Evolutionary conservation across 2,329 filamentous ascomycete genomes (phyloP).

Genomic region (Fonsecaea nubica): DNA sequence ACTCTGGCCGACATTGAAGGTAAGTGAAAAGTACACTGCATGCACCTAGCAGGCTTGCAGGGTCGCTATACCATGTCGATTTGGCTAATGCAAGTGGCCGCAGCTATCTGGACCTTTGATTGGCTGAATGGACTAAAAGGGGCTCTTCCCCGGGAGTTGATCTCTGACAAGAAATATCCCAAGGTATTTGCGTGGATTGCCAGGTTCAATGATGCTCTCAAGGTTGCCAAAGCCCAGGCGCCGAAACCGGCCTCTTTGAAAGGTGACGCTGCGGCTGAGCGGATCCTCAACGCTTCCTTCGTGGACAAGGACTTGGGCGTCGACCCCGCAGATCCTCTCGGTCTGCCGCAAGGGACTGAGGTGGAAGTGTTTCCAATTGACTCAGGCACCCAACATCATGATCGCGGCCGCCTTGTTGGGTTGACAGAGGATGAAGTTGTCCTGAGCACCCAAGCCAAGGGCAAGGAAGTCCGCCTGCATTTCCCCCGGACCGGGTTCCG

Average conservation of each 20-base stretch:
- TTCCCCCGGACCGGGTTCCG: conserved; percentile 59
- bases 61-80: conserved; percentile 14
- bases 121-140: conserved; percentile 67
- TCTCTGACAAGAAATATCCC: conserved; percentile 63
- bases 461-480: conserved; percentile 61
- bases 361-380: conserved; percentile 70
- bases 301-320: conserved; percentile 55
- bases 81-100: conserved; percentile 33
- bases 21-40: conserved; percentile 40
- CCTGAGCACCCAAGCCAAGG: conserved; percentile 57
- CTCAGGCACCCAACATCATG: conserved; percentile 64
- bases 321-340: conserved; percentile 60
- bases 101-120: conserved; percentile 69
- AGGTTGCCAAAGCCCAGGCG: conserved; percentile 49
- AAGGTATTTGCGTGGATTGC: conserved; percentile 68
- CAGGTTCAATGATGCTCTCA: conserved; percentile 63
- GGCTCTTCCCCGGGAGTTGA: conserved; percentile 59
- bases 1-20: conserved; percentile 72
- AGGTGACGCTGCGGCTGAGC: conserved; percentile 61
- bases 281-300: conserved; percentile 56
- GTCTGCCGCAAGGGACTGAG: conserved; percentile 59
- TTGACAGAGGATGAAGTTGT: conserved; percentile 64
- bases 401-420: conserved; percentile 62
- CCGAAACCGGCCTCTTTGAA: conserved; percentile 55
- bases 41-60: conserved; percentile 6